Evolutionary conservation across 257 asterid genomes (phyloP).

Genomic region (Jacaranda copaia): DNA sequence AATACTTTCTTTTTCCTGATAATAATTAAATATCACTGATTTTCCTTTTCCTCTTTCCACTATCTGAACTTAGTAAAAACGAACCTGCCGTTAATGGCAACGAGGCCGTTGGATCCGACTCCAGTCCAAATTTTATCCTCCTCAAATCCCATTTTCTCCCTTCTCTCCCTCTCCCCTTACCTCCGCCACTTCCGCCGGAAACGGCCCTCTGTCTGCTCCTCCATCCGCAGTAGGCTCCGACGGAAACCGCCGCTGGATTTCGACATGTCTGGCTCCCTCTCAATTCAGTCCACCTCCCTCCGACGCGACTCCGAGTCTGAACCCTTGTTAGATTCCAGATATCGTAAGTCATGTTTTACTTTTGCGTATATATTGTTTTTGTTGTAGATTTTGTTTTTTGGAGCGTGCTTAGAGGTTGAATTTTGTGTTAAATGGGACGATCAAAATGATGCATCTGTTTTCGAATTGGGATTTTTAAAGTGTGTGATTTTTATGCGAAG

Average conservation of each 20-base stretch:
- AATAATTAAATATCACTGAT: not conserved
- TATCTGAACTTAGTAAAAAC: not conserved
- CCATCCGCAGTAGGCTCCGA: slow-evolving; percentile 34
- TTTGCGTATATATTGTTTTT: not conserved
- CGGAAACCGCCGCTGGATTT: slow-evolving; percentile 44
- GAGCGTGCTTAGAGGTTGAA: not conserved
- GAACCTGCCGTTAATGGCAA: slow-evolving; percentile 51
- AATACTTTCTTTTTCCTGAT: not conserved
- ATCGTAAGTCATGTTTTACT: slow-evolving; percentile 49
- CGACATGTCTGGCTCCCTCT: slow-evolving; percentile 55
- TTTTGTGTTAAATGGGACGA: slow-evolving; percentile 13
- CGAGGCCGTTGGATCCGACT: slow-evolving; percentile 34
- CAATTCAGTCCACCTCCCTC: slow-evolving; percentile 44
- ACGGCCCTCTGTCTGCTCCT: slow-evolving; percentile 35
- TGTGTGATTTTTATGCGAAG: slow-evolving; percentile 9
- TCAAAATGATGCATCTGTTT: not conserved
- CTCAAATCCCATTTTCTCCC: slow-evolving; percentile 44
- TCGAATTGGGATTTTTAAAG: slow-evolving; percentile 4
- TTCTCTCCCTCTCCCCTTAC: slow-evolving; percentile 38
- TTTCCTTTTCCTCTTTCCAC: not conserved
- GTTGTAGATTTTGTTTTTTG: not conserved
- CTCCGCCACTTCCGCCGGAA: slow-evolving; percentile 46
- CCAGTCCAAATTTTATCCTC: slow-evolving; percentile 59
- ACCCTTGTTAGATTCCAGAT: slow-evolving; percentile 58
- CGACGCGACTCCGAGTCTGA: slow-evolving; percentile 54